Percentiles rank a stretch among this genome's conserved stretches.
Evolutionary conservation across 192 early-diverging fungal species (phyloP).

Genomic region (Cladochytrium replicatum): DNA sequence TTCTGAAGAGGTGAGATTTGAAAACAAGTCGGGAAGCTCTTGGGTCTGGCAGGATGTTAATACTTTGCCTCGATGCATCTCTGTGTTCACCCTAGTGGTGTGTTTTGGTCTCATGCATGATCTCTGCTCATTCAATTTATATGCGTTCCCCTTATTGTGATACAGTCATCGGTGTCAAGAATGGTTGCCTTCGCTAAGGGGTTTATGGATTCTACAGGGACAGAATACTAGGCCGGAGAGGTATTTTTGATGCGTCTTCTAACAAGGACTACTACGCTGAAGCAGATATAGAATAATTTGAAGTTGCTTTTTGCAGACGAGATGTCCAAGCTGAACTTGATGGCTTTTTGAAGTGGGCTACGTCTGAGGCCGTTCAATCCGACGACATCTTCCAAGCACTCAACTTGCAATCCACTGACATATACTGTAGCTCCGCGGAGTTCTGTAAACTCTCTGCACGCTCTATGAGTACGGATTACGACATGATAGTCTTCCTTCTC

Average conservation of each 20-base stretch:
- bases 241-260: conserved; percentile 74
- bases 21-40: too few relatives aligned
- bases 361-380: conserved; percentile 12
- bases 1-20: too few relatives aligned
- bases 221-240: conserved; percentile 77
- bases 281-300: too few relatives aligned
- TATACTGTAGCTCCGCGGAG: conserved; percentile 30
- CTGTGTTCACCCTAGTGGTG: too few relatives aligned
- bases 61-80: too few relatives aligned
- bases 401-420: background rate
- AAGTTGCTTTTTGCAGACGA: conserved; percentile 44
- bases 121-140: too few relatives aligned
- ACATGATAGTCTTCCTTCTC: conserved; percentile 44
- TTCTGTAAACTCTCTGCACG: conserved; percentile 53
- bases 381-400: conserved; percentile 42
- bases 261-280: conserved; percentile 55
- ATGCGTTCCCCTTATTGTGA: too few relatives aligned
- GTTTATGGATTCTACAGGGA: conserved; percentile 61
- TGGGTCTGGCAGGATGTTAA: too few relatives aligned
- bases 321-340: conserved; percentile 44
- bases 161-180: conserved; percentile 55
- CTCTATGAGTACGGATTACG: conserved; percentile 65
- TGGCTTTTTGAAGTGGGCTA: conserved; percentile 65
- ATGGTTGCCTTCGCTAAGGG: conserved; percentile 59
- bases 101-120: too few relatives aligned